phyloP scores from a whole-genome alignment of 495 filamentous ascomycete species.

The Amphirosellinia nigrospora region DNA sequence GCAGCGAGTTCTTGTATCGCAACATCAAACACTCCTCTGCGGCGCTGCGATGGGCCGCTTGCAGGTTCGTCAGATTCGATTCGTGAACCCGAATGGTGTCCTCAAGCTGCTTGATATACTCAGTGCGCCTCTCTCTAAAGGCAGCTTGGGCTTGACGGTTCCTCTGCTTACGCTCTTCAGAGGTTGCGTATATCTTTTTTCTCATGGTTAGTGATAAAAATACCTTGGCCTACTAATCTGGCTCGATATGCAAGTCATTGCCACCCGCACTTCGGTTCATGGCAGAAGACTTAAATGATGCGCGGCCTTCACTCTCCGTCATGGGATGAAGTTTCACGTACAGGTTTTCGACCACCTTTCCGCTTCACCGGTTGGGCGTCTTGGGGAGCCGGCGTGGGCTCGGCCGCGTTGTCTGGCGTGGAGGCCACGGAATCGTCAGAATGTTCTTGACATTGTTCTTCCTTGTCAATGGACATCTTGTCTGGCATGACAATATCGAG shows the following conservation, averaged over 20 bases:
- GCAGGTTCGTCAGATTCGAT: constrained; percentile 85
- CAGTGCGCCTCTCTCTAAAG: constrained; percentile 93
- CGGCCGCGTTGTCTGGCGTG: constrained; percentile 57
- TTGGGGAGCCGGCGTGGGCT: constrained; percentile 42
- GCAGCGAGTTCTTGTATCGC: constrained; percentile 95
- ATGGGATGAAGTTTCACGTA: constrained; percentile 58
- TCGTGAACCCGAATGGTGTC: constrained; percentile 98
- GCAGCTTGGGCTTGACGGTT: constrained; percentile 97
- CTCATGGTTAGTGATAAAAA: constrained; percentile 40
- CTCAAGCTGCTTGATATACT: constrained; percentile 99
- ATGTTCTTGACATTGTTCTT: constrained; percentile 55
- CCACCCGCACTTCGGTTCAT: background rate
- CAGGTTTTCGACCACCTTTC: constrained; percentile 96
- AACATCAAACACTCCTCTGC: constrained; percentile 98
- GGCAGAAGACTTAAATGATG: background rate
- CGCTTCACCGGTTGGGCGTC: constrained; percentile 71
- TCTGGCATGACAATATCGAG: constrained; percentile 56
- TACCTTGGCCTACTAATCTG: background rate
- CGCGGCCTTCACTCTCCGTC: background rate
- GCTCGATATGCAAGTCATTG: background rate
- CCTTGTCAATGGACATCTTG: constrained; percentile 66
- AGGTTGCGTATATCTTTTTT: constrained; percentile 88
- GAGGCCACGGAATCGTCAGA: constrained; percentile 63
- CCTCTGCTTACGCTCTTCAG: constrained; percentile 96
- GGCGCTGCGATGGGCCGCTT: constrained; percentile 91